Conservation (phyloP, 257 asterid genomes). For the Solanum bukasovii region DNA sequence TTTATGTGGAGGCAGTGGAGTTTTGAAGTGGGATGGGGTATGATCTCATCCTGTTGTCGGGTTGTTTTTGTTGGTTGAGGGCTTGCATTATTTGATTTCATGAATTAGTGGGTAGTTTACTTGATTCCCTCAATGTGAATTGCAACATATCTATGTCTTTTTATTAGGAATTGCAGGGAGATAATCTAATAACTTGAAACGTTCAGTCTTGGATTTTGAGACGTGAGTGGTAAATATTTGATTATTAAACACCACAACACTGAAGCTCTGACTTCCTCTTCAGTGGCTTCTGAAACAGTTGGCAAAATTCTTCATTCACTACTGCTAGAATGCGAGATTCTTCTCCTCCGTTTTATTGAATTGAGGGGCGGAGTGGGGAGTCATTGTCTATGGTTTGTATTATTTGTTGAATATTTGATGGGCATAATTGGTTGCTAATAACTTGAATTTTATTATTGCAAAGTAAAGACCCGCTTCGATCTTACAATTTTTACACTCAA, state of each 20-base stretch:
- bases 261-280: not conserved
- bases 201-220: not conserved
- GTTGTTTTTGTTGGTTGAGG: not conserved
- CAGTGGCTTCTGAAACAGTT: not conserved
- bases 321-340: not conserved
- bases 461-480: not conserved
- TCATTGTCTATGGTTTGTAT: not conserved
- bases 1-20: not conserved
- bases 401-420: not conserved
- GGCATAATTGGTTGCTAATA: not conserved
- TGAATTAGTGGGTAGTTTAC: not conserved
- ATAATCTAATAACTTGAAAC: not conserved
- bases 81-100: not conserved
- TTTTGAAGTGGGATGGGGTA: not conserved
- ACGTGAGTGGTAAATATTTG: not conserved
- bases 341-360: not conserved
- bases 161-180: not conserved
- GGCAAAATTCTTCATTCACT: not conserved
- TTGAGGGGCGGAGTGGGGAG: not conserved
- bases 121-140: not conserved
- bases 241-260: not conserved
- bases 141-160: not conserved
- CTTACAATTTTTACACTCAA: not conserved
- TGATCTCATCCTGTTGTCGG: not conserved
- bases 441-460: not conserved